A percentile compares a stretch with the other conserved stretches of the same genome.
Conservation (phyloP, 768 basidiomycete genomes). For the Mycena albidolilacea region DNA sequence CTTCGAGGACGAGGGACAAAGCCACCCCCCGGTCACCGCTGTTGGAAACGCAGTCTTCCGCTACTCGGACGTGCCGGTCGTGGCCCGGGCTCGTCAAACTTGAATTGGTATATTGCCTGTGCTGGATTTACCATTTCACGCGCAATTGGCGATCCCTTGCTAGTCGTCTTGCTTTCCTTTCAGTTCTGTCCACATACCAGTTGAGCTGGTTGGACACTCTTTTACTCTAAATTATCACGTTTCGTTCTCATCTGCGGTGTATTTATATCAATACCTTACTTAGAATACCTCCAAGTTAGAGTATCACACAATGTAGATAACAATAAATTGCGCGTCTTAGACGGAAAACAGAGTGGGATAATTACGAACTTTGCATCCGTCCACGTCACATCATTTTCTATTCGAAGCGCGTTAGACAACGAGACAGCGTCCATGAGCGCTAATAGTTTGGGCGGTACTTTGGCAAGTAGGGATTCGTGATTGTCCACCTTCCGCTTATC, state of each 20-base stretch:
- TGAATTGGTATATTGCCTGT: constrained; percentile 7
- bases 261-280: too few relatives aligned
- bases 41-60: constrained; percentile 15
- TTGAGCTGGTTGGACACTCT: neutral
- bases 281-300: too few relatives aligned
- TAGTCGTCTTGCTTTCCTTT: neutral
- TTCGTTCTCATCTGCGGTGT: neutral
- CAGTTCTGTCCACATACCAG: neutral
- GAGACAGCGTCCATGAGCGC: too few relatives aligned
- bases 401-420: too few relatives aligned
- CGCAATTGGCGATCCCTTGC: neutral
- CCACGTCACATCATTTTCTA: too few relatives aligned
- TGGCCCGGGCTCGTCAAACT: constrained; percentile 13
- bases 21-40: neutral
- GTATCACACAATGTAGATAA: too few relatives aligned
- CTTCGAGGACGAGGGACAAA: constrained; percentile 29
- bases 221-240: neutral
- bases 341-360: too few relatives aligned
- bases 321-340: too few relatives aligned
- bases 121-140: neutral
- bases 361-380: too few relatives aligned
- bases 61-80: constrained; percentile 12
- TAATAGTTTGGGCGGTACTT: too few relatives aligned
- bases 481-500: too few relatives aligned
- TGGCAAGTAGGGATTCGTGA: too few relatives aligned